These are phyloP conservation scores for Ceratocystis variospora DNA, from an alignment of 2,329 filamentous ascomycete genomes.

Conservation along the genomic window DNA sequence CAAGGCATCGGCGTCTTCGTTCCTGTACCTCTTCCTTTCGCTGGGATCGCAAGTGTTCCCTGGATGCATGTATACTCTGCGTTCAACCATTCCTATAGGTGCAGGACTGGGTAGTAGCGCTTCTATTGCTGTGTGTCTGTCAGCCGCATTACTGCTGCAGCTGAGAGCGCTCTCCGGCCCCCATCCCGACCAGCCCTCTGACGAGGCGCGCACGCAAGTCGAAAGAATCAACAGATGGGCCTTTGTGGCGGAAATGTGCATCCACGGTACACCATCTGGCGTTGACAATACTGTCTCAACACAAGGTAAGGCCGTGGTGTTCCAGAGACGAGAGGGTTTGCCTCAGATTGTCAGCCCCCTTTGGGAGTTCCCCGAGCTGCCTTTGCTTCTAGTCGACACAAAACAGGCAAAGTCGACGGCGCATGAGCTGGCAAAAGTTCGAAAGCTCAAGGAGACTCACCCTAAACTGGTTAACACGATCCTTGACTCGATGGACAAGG, in stretches of 20 bases:
- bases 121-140: constrained; percentile 82
- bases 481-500: constrained; percentile 69
- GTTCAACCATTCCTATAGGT: constrained; percentile 85
- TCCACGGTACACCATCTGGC: constrained; percentile 90
- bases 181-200: constrained; percentile 75
- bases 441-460: constrained; percentile 53
- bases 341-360: constrained; percentile 51
- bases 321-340: constrained; percentile 44
- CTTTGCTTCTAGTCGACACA: constrained; percentile 80
- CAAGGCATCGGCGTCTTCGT: constrained; percentile 64
- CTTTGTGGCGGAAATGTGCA: constrained; percentile 92
- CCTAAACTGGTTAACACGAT: constrained; percentile 68
- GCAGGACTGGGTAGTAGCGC: constrained; percentile 86
- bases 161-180: constrained; percentile 78
- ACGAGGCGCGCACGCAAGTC: constrained; percentile 79
- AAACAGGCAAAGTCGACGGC: constrained; percentile 74
- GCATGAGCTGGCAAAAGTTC: constrained; percentile 77
- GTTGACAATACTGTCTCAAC: constrained; percentile 94
- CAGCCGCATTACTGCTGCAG: constrained; percentile 72
- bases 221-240: constrained; percentile 97
- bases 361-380: constrained; percentile 82
- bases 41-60: constrained; percentile 67
- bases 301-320: constrained; percentile 87
- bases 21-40: constrained; percentile 86
- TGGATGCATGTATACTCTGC: constrained; percentile 75